phyloP scores from a whole-genome alignment of 129 eudicot species.

The Helianthus annuus region HanXRQr2.0-SUNRISE NC_035443.2:159737121-159737620 shows the following conservation, averaged over 20 bases:
- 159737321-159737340: not conserved
- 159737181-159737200: conserved; percentile 65
- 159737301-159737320: conserved; percentile 5
- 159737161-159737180: conserved; percentile 40
- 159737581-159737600: not conserved
- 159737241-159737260: conserved; percentile 52
- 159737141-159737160: not conserved
- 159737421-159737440: conserved; percentile 22
- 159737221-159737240: conserved; percentile 28
- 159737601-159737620: not conserved
- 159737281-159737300: conserved; percentile 40
- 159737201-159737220: conserved; percentile 47
- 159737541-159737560: not conserved
- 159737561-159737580: not conserved
- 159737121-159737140: not conserved
- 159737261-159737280: conserved; percentile 66
- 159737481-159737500: conserved; percentile 48
- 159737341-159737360: not conserved
- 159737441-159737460: conserved; percentile 35
- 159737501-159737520: conserved; percentile 19
- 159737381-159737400: not conserved
- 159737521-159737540: not conserved
- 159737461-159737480: conserved; percentile 39
- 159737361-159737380: not conserved
- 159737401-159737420: conserved; percentile 42